Conservation (phyloP, 1,284 basidiomycete genomes). For the Microbotryum silenes-acaulis region DNA sequence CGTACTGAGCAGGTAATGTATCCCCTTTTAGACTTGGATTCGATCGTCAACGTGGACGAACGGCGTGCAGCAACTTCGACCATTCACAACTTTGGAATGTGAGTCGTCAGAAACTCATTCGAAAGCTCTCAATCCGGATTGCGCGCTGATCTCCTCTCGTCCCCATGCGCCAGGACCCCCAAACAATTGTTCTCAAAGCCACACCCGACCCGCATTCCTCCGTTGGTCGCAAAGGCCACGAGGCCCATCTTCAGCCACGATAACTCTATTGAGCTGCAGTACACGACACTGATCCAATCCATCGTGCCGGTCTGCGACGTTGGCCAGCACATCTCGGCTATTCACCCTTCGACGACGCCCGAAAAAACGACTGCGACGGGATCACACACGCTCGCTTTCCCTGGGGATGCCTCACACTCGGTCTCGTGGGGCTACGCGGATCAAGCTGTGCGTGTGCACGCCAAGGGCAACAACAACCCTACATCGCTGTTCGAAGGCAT, state of each 20-base stretch:
- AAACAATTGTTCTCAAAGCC: constrained; percentile 74
- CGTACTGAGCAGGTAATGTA: neutral
- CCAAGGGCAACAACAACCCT: neutral
- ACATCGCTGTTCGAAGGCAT: constrained; percentile 5
- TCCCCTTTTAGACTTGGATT: constrained; percentile 60
- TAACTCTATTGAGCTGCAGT: constrained; percentile 9
- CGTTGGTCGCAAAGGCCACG: constrained; percentile 14
- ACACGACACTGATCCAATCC: constrained; percentile 18
- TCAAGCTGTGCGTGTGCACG: constrained; percentile 7
- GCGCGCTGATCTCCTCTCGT: constrained; percentile 46
- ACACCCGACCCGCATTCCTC: constrained; percentile 65
- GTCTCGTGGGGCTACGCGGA: constrained; percentile 58
- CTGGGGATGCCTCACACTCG: constrained; percentile 49
- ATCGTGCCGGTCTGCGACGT: constrained; percentile 17
- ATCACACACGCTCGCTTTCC: constrained; percentile 53
- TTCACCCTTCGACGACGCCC: constrained; percentile 49
- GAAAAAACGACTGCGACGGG: constrained; percentile 60
- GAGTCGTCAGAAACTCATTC: constrained; percentile 22
- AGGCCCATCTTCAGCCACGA: constrained; percentile 19
- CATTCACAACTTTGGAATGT: constrained; percentile 69
- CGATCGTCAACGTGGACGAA: constrained; percentile 75
- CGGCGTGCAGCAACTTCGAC: constrained; percentile 87
- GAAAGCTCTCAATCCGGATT: constrained; percentile 16
- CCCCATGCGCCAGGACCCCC: constrained; percentile 64
- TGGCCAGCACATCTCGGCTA: constrained; percentile 16